Conservation (phyloP, 2,329 filamentous ascomycete genomes). For the Sarocladium kiliense region DNA sequence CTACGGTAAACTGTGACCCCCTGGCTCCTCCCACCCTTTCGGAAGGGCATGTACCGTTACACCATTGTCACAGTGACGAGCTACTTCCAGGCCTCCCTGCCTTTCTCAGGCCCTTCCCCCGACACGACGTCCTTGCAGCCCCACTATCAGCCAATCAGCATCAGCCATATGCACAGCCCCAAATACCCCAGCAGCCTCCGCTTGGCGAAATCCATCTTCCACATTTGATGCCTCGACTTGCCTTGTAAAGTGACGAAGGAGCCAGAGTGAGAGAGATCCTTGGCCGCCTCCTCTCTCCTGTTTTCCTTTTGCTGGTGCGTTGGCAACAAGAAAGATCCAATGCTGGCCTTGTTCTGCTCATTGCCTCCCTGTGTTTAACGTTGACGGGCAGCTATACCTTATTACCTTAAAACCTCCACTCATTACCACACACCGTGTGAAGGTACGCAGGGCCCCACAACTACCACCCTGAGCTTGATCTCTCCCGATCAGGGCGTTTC, state of each 20-base stretch:
- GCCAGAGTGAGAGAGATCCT: not conserved
- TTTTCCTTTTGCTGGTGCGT: too few species aligned
- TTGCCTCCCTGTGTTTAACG: too few species aligned
- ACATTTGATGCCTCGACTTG: not conserved
- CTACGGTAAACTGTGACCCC: not conserved
- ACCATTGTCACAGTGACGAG: not conserved
- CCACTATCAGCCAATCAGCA: conserved; percentile 1
- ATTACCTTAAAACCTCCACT: conserved; percentile 4
- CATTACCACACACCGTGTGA: not conserved
- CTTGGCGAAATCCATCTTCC: not conserved
- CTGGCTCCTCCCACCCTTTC: not conserved
- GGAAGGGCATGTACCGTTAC: not conserved
- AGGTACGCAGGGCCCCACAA: not conserved
- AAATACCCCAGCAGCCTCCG: conserved; percentile 1
- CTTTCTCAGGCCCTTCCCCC: not conserved
- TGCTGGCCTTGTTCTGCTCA: not conserved
- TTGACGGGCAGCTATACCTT: too few species aligned
- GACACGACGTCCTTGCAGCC: not conserved
- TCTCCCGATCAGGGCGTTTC: not conserved
- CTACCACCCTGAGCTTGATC: not conserved
- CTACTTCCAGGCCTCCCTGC: not conserved
- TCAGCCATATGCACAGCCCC: not conserved
- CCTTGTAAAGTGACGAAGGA: not conserved
- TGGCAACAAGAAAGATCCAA: too few species aligned
- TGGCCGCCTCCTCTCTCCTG: not conserved